These are phyloP conservation scores for Wickerhamomyces sp. DNA, from an alignment of 1,139 yeast species.

Conservation along the genomic window DNA sequence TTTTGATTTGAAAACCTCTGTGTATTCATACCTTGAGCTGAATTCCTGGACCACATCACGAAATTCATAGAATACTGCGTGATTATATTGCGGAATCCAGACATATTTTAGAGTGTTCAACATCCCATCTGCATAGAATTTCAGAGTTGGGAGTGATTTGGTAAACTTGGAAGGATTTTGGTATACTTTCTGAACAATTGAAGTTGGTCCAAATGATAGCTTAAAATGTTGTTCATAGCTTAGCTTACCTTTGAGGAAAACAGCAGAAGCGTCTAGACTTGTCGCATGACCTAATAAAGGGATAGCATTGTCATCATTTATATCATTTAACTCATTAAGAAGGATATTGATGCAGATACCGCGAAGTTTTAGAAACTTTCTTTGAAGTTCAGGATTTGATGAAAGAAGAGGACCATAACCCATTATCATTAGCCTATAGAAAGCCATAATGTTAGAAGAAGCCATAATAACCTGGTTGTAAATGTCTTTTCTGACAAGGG, in stretches of 20 bases:
- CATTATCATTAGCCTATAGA: neutral
- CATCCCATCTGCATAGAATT: slow-evolving; percentile 5
- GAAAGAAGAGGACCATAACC: neutral
- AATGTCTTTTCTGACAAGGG: neutral
- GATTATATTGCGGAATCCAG: slow-evolving; percentile 6
- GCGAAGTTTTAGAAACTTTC: neutral
- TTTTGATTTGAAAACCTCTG: slow-evolving; percentile 5
- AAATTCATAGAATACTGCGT: neutral
- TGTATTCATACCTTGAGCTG: slow-evolving; percentile 11
- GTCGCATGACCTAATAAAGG: neutral
- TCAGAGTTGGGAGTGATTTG: slow-evolving; percentile 6
- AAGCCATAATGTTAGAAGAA: neutral
- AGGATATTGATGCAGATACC: neutral
- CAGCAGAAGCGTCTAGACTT: neutral
- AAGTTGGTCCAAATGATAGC: neutral
- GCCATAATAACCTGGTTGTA: neutral
- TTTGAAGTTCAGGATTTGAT: neutral
- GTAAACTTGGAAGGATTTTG: slow-evolving; percentile 13
- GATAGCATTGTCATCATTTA: neutral
- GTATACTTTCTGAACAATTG: neutral
- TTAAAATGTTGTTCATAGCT: neutral
- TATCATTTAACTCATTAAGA: neutral
- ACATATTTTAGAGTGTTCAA: slow-evolving; percentile 4
- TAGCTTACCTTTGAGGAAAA: neutral
- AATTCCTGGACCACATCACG: slow-evolving; percentile 10